Percentiles rank a stretch among this genome's conserved stretches.
phyloP scores from a whole-genome alignment of 2,329 filamentous ascomycete genomes.

The Botrytis porri region DNA sequence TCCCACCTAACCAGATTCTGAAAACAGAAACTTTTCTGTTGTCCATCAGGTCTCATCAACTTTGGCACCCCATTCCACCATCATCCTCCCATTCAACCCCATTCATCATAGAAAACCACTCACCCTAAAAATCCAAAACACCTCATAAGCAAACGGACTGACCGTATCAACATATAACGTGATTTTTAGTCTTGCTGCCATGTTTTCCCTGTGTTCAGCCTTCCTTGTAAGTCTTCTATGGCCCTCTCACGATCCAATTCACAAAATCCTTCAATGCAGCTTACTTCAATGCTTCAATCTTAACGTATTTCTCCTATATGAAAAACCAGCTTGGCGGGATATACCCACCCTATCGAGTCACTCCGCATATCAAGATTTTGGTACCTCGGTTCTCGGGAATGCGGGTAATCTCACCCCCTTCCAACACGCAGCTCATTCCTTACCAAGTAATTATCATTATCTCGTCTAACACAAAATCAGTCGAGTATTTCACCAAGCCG shows the following conservation, averaged over 20 bases:
- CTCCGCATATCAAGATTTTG: neutral
- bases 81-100: neutral
- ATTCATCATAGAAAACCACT: conserved; percentile 24
- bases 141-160: conserved; percentile 59
- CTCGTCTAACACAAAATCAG: neutral
- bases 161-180: conserved; percentile 49
- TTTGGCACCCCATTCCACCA: neutral
- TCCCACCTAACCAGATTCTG: neutral
- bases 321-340: neutral
- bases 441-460: neutral
- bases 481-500: neutral
- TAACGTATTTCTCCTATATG: neutral
- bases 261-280: neutral
- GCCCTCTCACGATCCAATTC: neutral
- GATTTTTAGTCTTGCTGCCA: neutral
- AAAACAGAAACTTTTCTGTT: neutral
- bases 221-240: neutral
- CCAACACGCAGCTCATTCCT: neutral
- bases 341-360: neutral
- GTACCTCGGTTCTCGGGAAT: neutral
- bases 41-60: neutral
- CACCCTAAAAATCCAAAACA: conserved; percentile 53
- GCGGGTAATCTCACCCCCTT: neutral
- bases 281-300: neutral
- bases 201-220: neutral